Evolutionary conservation across 2,329 filamentous ascomycete genomes (phyloP).

Genomic region (Beauveria sp.): DNA sequence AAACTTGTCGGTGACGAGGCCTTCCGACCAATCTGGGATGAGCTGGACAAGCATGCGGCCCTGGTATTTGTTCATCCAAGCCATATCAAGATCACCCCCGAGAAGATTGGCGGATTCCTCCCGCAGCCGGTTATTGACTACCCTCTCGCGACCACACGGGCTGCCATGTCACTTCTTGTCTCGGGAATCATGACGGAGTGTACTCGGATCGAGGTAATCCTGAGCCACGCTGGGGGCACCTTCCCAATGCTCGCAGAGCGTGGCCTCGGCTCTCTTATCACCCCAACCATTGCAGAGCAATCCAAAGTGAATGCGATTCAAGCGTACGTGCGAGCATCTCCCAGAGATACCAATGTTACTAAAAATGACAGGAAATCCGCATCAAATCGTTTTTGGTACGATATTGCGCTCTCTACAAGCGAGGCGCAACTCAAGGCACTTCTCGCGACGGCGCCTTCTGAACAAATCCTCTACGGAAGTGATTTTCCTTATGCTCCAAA

Average conservation of each 20-base stretch:
- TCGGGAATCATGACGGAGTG: not conserved
- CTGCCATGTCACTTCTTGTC: slow-evolving; percentile 1
- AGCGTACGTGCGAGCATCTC: not conserved
- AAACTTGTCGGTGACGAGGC: not conserved
- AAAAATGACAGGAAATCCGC: not conserved
- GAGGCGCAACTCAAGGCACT: not conserved
- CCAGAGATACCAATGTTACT: not conserved
- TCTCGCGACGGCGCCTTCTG: not conserved
- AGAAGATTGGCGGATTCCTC: not conserved
- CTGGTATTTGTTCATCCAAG: not conserved
- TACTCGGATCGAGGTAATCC: not conserved
- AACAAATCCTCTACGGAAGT: not conserved
- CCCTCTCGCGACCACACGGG: not conserved
- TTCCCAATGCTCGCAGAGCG: not conserved
- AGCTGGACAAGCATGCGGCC: not conserved
- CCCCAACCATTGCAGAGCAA: not conserved
- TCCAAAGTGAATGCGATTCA: not conserved
- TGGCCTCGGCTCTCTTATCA: not conserved
- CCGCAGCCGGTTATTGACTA: slow-evolving; percentile 4
- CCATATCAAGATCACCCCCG: slow-evolving; percentile 1
- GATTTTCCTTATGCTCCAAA: not conserved
- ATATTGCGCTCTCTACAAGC: not conserved
- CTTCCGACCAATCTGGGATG: not conserved
- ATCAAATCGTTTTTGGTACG: not conserved
- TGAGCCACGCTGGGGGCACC: slow-evolving; percentile 1